Conservation (phyloP, 306 rosid species). For the Sicyos edulis region DNA sequence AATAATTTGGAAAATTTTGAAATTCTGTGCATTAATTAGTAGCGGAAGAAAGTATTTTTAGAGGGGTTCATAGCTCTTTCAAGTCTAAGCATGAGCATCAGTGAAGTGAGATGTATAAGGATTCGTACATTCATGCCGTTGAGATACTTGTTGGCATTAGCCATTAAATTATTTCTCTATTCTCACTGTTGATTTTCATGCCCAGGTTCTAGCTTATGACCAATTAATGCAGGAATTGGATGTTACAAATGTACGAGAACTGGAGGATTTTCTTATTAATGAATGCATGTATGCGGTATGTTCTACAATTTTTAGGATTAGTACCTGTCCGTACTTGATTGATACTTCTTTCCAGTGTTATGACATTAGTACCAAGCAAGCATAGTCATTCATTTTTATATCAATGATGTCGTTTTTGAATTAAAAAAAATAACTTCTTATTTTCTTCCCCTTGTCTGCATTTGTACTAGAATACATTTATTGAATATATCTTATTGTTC, state of each 20-base stretch:
- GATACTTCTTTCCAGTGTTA: conserved; percentile 4
- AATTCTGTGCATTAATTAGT: not conserved
- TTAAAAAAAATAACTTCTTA: no score
- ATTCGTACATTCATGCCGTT: conserved; percentile 5
- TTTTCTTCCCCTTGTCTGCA: no score
- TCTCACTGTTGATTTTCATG: conserved; percentile 16
- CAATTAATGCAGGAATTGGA: conserved; percentile 89
- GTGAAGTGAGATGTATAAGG: not conserved
- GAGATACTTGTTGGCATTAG: no score
- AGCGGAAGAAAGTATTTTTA: not conserved
- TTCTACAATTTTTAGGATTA: conserved; percentile 18
- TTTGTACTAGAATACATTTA: no score
- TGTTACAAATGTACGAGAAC: conserved; percentile 74
- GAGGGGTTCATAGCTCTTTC: conserved; percentile 2
- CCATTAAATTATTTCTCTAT: conserved; percentile 10
- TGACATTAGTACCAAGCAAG: no score
- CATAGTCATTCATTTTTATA: no score
- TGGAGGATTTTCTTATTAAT: conserved; percentile 91
- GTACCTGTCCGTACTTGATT: conserved; percentile 2
- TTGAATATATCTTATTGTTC: no score
- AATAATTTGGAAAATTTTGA: not conserved
- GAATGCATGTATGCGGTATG: conserved; percentile 98
- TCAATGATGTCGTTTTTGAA: no score
- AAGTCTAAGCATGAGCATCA: not conserved
- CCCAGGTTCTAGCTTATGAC: conserved; percentile 77